Evolutionary conservation across 139 green algal species (phyloP).

Genomic region (Desmodesmus armatus): DNA sequence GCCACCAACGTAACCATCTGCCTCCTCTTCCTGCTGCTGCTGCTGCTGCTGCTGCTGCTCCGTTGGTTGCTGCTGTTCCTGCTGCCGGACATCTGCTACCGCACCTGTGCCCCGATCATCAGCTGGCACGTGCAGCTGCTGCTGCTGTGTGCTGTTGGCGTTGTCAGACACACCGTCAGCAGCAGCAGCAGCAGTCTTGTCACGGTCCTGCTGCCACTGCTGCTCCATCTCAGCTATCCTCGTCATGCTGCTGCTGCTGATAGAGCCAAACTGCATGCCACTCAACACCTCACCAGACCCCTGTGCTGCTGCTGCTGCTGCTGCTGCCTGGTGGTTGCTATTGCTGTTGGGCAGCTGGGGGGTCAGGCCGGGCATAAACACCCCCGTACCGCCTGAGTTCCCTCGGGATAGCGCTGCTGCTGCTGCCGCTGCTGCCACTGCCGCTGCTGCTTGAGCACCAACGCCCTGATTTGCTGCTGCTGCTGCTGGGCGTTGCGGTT

Average conservation of each 20-base stretch:
- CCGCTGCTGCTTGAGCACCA: no score
- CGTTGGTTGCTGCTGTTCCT: not conserved
- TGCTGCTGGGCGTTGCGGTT: no score
- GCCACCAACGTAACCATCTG: no score
- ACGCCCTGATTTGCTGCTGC: no score
- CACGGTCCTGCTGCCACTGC: not conserved
- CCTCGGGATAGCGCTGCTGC: no score
- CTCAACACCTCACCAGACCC: not conserved
- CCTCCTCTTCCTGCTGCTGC: not conserved
- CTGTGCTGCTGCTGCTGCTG: not conserved
- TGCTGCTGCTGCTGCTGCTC: slow-evolving; percentile 30
- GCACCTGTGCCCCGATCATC: no score
- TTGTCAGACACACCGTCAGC: not conserved
- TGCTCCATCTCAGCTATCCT: not conserved
- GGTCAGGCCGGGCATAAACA: no score
- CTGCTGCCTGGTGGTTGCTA: no score
- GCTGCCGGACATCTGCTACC: not conserved
- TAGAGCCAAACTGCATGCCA: not conserved
- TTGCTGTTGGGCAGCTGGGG: no score
- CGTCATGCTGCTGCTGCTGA: not conserved
- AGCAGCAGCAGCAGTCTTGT: not conserved
- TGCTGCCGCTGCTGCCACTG: not conserved
- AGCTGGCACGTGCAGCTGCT: slow-evolving; percentile 11
- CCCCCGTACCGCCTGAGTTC: no score
- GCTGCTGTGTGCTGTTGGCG: not conserved